Evolutionary conservation across 768 basidiomycete species (phyloP).

Genomic region (Mycena polygramma): DNA sequence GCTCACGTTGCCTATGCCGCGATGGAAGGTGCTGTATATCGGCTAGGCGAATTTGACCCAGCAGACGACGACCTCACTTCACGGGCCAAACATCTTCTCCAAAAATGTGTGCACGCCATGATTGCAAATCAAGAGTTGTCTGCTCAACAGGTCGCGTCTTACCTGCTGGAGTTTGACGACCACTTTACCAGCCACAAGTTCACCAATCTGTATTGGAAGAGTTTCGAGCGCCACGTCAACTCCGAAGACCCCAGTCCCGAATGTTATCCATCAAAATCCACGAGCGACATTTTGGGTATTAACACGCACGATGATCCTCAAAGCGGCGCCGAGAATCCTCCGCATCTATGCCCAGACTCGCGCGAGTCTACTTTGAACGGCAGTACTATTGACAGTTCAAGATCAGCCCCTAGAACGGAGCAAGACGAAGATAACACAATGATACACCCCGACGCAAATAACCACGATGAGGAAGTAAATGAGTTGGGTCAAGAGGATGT

Average conservation of each 20-base stretch:
- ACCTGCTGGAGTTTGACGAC: slow-evolving; percentile 3
- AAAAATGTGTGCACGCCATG: slow-evolving; percentile 12
- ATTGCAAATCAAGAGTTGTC: neutral
- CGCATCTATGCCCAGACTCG: no score
- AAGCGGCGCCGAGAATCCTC: no score
- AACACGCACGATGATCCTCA: no score
- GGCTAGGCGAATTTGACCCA: neutral
- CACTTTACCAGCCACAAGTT: slow-evolving; percentile 10
- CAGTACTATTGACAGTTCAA: no score
- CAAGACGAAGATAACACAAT: no score
- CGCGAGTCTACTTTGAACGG: no score
- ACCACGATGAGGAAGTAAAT: no score
- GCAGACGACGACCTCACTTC: neutral
- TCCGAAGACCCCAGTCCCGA: slow-evolving; percentile 3
- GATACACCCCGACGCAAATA: no score
- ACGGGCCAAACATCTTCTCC: neutral
- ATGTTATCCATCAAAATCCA: neutral
- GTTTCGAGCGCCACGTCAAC: slow-evolving; percentile 4
- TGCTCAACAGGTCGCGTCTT: slow-evolving; percentile 4
- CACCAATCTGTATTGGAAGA: neutral
- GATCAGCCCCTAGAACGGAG: no score
- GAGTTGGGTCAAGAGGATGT: no score
- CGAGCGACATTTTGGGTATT: no score
- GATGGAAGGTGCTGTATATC: no score
- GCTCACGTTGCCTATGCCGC: slow-evolving; percentile 6